Conservation (phyloP, 257 asterid species). For the Solanum bulbocastanum region DNA sequence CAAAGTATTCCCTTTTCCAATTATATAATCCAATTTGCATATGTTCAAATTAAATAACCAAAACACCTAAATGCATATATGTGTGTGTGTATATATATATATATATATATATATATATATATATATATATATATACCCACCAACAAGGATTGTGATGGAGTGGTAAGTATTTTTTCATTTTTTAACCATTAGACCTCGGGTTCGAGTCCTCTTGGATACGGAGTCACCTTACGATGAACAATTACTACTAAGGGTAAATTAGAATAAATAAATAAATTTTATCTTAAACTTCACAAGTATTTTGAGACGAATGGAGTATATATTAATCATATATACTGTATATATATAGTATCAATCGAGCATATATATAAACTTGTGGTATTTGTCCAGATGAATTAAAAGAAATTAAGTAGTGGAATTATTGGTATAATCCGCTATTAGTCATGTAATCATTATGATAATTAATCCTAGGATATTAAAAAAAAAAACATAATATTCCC, state of each 20-base stretch:
- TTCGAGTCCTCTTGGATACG: too few species aligned
- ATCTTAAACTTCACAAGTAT: too few species aligned
- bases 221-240: too few species aligned
- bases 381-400: not conserved
- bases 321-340: not conserved
- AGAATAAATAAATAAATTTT: too few species aligned
- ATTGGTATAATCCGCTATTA: not conserved
- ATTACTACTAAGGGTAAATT: too few species aligned
- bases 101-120: not conserved
- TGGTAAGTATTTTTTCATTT: too few species aligned
- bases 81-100: too few species aligned
- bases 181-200: too few species aligned
- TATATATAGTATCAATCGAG: not conserved
- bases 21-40: not conserved
- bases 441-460: not conserved
- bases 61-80: not conserved
- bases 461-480: not conserved
- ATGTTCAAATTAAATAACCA: not conserved
- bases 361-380: not conserved
- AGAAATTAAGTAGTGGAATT: not conserved
- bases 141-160: too few species aligned
- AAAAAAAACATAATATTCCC: not conserved
- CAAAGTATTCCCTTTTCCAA: not conserved
- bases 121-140: not conserved
- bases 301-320: too few species aligned